phyloP scores from a whole-genome alignment of 176 grass and related monocot genomes.

The Saccharum officinarum region DNA sequence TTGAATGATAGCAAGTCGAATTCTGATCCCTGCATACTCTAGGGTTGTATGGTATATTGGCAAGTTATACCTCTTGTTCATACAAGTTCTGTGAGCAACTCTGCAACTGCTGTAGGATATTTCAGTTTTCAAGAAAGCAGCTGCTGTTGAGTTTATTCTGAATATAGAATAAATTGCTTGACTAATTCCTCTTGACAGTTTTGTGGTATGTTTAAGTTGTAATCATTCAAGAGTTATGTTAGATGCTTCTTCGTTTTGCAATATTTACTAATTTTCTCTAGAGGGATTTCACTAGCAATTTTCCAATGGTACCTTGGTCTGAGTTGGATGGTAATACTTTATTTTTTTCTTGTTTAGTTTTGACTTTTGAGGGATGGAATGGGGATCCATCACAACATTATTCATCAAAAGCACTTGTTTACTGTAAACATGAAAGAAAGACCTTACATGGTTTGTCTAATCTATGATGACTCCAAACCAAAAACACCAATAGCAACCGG shows the following conservation, averaged over 20 bases:
- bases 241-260: background rate
- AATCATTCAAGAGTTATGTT: background rate
- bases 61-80: constrained; percentile 26
- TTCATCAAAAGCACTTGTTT: background rate
- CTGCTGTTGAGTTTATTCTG: background rate
- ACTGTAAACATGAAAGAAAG: background rate
- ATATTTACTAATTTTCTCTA: too few relatives aligned
- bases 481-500: background rate
- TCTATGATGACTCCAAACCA: background rate
- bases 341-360: background rate
- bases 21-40: background rate
- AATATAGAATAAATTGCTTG: constrained; percentile 8
- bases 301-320: background rate
- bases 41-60: constrained; percentile 11
- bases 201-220: background rate
- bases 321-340: background rate
- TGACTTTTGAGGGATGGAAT: background rate
- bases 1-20: constrained; percentile 14
- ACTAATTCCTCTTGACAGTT: background rate
- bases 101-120: constrained; percentile 1
- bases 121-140: background rate
- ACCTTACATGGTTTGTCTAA: background rate
- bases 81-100: constrained; percentile 8
- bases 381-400: background rate
- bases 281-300: background rate